Percentiles rank a stretch among this genome's conserved stretches.
These are phyloP conservation scores for Globisporangium abappressorium DNA, from an alignment of 352 stramenopile genomes.

Conservation along the genomic window DNA sequence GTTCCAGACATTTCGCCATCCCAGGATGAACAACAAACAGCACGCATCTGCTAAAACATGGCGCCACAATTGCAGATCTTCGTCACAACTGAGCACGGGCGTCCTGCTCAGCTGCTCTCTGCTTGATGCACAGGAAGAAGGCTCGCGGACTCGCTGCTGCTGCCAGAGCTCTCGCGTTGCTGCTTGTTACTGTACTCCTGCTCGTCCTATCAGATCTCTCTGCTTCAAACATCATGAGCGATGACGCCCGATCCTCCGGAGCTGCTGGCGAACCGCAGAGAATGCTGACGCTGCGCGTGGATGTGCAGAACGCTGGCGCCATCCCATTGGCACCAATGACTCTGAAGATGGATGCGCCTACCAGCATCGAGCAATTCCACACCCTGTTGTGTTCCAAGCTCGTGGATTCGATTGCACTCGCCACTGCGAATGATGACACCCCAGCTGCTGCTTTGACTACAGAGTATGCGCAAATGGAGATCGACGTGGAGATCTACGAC, in stretches of 20 bases:
- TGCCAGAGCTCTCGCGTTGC: not conserved
- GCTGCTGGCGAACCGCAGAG: not conserved
- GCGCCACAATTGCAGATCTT: not conserved
- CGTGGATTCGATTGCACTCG: not conserved
- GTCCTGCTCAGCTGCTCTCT: not conserved
- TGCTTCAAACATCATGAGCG: not conserved
- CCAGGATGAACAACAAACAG: not conserved
- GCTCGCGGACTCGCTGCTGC: not conserved
- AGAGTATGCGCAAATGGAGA: slow-evolving; percentile 15
- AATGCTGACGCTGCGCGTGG: slow-evolving; percentile 18
- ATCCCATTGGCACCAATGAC: slow-evolving; percentile 8
- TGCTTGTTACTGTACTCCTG: not conserved
- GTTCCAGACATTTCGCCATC: not conserved
- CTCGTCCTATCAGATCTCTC: not conserved
- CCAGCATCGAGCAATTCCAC: slow-evolving; percentile 9
- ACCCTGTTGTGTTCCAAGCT: slow-evolving; percentile 4
- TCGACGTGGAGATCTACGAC: slow-evolving; percentile 44
- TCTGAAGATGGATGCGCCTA: slow-evolving; percentile 5
- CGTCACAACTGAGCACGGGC: not conserved
- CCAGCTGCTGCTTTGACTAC: not conserved
- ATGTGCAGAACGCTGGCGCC: slow-evolving; percentile 15
- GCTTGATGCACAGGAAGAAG: not conserved
- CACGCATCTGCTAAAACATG: not conserved
- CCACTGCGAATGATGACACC: not conserved
- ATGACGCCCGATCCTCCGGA: not conserved